Conservation (phyloP, 371 early-diverging fungal species). For the Apophysomyces trapeziformis region DNA sequence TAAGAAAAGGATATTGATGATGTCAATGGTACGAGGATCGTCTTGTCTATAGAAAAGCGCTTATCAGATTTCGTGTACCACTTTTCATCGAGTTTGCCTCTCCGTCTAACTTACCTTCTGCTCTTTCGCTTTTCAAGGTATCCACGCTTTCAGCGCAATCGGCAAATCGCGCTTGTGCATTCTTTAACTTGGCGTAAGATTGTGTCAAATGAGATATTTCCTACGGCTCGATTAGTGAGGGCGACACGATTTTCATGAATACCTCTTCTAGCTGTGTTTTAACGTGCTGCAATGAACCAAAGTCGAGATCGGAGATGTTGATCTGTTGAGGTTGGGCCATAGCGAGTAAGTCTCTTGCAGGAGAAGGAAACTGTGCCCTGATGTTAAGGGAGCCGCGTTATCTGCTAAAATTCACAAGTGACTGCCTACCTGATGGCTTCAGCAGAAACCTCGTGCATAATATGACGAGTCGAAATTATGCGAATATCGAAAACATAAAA, state of each 20-base stretch:
- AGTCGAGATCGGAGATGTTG: slow-evolving; percentile 82
- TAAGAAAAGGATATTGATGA: slow-evolving; percentile 58
- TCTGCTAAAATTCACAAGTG: not conserved
- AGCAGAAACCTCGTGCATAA: no score
- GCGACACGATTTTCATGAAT: slow-evolving; percentile 13
- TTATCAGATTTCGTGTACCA: slow-evolving; percentile 13
- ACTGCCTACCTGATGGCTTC: no score
- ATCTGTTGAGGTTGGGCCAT: slow-evolving; percentile 57
- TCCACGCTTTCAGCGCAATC: slow-evolving; percentile 77
- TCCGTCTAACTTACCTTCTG: slow-evolving; percentile 34
- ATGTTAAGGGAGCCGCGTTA: not conserved
- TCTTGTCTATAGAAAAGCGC: slow-evolving; percentile 53
- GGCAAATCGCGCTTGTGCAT: slow-evolving; percentile 84
- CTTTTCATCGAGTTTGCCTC: slow-evolving; percentile 39
- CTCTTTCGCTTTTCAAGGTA: slow-evolving; percentile 40
- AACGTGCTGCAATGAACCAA: slow-evolving; percentile 83
- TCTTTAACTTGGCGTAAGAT: slow-evolving; percentile 85
- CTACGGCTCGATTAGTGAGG: slow-evolving; percentile 34
- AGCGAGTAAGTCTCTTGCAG: not conserved
- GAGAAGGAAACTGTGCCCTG: not conserved
- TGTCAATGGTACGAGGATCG: slow-evolving; percentile 80
- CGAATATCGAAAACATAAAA: no score
- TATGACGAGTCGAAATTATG: no score
- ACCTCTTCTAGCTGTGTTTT: slow-evolving; percentile 87
- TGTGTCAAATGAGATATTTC: slow-evolving; percentile 84